phyloP scores from a whole-genome alignment of 208 protist genomes.

The Trypanosoma avium region DNA sequence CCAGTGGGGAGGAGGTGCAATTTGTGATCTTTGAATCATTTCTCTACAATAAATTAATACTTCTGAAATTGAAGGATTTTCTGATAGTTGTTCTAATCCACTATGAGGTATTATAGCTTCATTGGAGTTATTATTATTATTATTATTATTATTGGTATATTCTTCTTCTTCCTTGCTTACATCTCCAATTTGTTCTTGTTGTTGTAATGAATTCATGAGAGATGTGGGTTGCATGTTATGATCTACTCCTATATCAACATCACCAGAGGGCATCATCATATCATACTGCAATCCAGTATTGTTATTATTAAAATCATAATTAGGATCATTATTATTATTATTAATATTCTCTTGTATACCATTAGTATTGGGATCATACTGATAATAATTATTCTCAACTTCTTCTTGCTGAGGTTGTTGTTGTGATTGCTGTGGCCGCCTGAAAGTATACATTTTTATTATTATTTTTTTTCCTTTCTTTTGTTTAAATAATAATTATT shows the following conservation, averaged over 20 bases:
- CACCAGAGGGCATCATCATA: no score
- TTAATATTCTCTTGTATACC: no score
- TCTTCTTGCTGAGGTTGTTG: background rate
- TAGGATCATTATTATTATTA: no score
- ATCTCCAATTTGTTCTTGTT: no score
- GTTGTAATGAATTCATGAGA: no score
- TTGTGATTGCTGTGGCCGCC: constrained; percentile 20
- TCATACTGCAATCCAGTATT: no score
- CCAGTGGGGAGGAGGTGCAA: constrained; percentile 69
- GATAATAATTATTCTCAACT: background rate
- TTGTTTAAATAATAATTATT: background rate
- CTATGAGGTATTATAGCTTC: constrained; percentile 16
- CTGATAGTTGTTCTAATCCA: constrained; percentile 20
- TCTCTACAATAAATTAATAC: constrained; percentile 62
- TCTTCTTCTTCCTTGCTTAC: background rate
- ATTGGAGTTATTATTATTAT: constrained; percentile 1
- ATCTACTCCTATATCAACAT: no score
- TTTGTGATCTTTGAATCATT: constrained; percentile 42
- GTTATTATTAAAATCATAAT: no score
- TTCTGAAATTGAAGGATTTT: constrained; percentile 23
- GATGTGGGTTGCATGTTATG: no score
- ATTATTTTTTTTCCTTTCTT: background rate
- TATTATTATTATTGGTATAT: background rate
- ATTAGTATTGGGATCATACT: background rate
- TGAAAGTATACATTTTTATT: background rate